phyloP scores from a whole-genome alignment of 441 rosid species.

The Sinapis alba region DNA sequence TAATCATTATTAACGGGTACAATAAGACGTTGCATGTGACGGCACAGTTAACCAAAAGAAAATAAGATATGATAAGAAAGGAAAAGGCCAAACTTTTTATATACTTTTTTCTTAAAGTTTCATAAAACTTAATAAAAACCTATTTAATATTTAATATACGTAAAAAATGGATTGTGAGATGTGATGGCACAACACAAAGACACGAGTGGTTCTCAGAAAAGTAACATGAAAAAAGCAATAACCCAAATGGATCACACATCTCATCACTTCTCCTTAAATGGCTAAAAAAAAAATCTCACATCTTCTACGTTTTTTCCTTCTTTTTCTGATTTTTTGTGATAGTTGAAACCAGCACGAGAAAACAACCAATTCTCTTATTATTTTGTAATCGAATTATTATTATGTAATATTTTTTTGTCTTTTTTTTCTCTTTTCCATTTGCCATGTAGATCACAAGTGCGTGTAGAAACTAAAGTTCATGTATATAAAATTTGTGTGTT shows the following conservation, averaged over 20 bases:
- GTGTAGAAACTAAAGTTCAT: background rate
- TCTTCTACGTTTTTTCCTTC: constrained; percentile 26
- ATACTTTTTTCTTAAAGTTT: constrained; percentile 14
- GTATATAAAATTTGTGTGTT: background rate
- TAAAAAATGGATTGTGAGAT: constrained; percentile 27
- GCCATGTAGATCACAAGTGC: background rate
- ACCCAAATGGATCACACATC: constrained; percentile 44
- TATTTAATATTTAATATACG: background rate
- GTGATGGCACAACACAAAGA: constrained; percentile 41
- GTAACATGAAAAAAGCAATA: constrained; percentile 31
- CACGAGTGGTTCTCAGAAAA: constrained; percentile 38
- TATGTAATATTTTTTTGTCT: too few relatives aligned
- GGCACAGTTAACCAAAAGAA: constrained; percentile 17
- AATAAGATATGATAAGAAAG: constrained; percentile 29
- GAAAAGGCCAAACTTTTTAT: constrained; percentile 33
- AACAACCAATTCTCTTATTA: background rate
- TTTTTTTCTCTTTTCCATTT: background rate
- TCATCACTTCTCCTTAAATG: constrained; percentile 45
- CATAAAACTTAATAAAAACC: background rate
- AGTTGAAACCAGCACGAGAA: constrained; percentile 32
- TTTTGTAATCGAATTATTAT: background rate
- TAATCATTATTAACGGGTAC: constrained; percentile 22
- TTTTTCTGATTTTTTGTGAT: constrained; percentile 12
- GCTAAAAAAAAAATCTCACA: constrained; percentile 34
- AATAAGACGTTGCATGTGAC: constrained; percentile 32